A percentile compares a stretch with the other conserved stretches of the same genome.
Conservation (phyloP, 257 asterid genomes). For the Datura wrightii region DNA sequence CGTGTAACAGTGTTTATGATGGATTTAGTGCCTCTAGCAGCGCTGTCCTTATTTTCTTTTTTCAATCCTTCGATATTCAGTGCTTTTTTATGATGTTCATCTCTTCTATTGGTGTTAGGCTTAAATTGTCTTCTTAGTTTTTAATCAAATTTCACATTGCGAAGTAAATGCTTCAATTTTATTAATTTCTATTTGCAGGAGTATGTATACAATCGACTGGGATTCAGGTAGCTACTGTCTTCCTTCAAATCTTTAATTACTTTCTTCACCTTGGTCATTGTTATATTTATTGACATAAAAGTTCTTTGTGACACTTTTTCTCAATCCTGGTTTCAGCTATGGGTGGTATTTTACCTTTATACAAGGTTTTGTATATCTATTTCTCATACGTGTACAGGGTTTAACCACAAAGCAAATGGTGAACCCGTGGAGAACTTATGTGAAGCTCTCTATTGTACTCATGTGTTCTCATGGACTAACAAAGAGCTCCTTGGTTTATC, state of each 20-base stretch:
- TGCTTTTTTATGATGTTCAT: not conserved
- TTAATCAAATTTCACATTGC: not conserved
- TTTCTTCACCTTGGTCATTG: not conserved
- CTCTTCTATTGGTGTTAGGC: not conserved
- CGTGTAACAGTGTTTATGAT: not conserved
- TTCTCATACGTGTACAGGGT: slow-evolving; percentile 71
- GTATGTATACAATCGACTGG: slow-evolving; percentile 84
- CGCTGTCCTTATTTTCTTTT: not conserved
- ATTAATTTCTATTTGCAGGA: slow-evolving; percentile 68
- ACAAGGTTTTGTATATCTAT: slow-evolving; percentile 92
- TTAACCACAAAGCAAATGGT: slow-evolving; percentile 95
- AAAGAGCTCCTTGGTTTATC: slow-evolving; percentile 90
- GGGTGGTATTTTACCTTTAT: slow-evolving; percentile 96
- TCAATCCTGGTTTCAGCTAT: slow-evolving; percentile 58
- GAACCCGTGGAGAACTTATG: slow-evolving; percentile 90
- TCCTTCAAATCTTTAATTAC: not conserved
- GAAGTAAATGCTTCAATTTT: not conserved
- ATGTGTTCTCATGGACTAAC: slow-evolving; percentile 98
- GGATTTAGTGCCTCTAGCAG: not conserved
- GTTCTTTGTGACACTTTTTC: not conserved
- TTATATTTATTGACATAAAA: slow-evolving; percentile 2
- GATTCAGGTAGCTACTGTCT: slow-evolving; percentile 61
- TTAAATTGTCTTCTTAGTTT: not conserved
- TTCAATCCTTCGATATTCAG: not conserved
- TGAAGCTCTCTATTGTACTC: slow-evolving; percentile 86